These are phyloP conservation scores for Coprinopsis marcescibilis DNA, from an alignment of 768 basidiomycete genomes.

Conservation along the genomic window DNA sequence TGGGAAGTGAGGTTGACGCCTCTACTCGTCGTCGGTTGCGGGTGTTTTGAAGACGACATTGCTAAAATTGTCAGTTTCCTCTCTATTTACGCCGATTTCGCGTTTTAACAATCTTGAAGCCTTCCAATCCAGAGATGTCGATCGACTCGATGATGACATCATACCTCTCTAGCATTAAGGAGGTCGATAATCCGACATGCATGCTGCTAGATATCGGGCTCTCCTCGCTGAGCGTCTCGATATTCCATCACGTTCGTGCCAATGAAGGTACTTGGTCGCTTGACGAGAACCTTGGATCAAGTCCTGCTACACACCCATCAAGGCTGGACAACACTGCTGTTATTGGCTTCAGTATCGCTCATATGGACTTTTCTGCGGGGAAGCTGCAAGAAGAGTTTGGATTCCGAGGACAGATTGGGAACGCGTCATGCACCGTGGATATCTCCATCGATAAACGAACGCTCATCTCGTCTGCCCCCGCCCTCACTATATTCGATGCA, in stretches of 20 bases:
- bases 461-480: conserved; percentile 16
- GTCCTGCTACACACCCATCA: conserved; percentile 12
- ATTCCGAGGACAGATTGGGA: conserved; percentile 18
- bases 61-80: conserved; percentile 35
- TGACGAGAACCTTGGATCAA: conserved; percentile 16
- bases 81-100: background rate
- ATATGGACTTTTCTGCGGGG: conserved; percentile 19
- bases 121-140: conserved; percentile 28
- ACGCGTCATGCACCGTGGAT: conserved; percentile 20
- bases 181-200: conserved; percentile 14
- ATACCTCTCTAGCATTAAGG: conserved; percentile 15
- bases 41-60: conserved; percentile 42
- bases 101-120: conserved; percentile 18
- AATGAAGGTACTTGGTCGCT: conserved; percentile 24
- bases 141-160: conserved; percentile 39
- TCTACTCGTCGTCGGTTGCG: conserved; percentile 39
- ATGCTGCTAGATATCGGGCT: conserved; percentile 38
- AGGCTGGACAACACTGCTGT: conserved; percentile 28
- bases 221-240: conserved; percentile 32
- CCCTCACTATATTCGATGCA: conserved; percentile 24
- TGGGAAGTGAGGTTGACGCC: conserved; percentile 50
- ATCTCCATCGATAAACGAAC: conserved; percentile 29
- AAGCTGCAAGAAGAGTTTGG: conserved; percentile 14
- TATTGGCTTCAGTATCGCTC: conserved; percentile 18
- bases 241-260: conserved; percentile 43